Base-by-base conservation (phyloP, 106 monocot genomes). In the Dioscorea dumetorum region DNA sequence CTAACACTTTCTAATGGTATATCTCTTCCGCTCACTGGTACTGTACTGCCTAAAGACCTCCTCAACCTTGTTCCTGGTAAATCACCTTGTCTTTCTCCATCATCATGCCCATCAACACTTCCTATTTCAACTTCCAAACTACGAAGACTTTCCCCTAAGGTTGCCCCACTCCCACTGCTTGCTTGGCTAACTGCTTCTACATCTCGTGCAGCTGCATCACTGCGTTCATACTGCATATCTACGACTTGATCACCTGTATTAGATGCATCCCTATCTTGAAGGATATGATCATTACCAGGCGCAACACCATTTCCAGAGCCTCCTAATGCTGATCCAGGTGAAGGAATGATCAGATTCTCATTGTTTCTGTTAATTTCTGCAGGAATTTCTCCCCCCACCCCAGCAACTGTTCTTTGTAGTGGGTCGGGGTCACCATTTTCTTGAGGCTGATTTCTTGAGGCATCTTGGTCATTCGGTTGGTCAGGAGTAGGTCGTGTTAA, bases 71-170 rank as follows among this genome's bases (percentile, higher is more conserved):
- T 63, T 22, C 62, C 33, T 41, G 74, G 80, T 19, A 63, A 23
- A 53, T 80, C 51, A 14, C 50, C 85, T 68, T 87, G 92, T 65
- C 95, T 73, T 62, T 91, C 91, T 20, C 82, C 78, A 73, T 99
- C 97, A 70, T 99, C 92, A 80, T 99, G 99, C 19, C 99, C 99
- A 67, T 99, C 99, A 61, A 76, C 85, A 78, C 99, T 99, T 78
- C 99, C 93, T 66, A 93, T 90, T 87, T 99, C 99, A 14, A 99
- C 93, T 66, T 99, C 99, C 80, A 93, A 83, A 68, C 93, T 99
- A 32, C 93, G 84, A 22, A 99, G 79, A 68, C 86, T 88, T 75
- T 91, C 95, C 24, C 99, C 99, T 71, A 99, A 60, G 22, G 93
- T 93, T 56, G 99, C 93, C 12, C 99, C 93, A 73, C 90, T 93